Evolutionary conservation across 2,329 filamentous ascomycete genomes (phyloP).

Genomic region (Bipolaris zeicola): DNA sequence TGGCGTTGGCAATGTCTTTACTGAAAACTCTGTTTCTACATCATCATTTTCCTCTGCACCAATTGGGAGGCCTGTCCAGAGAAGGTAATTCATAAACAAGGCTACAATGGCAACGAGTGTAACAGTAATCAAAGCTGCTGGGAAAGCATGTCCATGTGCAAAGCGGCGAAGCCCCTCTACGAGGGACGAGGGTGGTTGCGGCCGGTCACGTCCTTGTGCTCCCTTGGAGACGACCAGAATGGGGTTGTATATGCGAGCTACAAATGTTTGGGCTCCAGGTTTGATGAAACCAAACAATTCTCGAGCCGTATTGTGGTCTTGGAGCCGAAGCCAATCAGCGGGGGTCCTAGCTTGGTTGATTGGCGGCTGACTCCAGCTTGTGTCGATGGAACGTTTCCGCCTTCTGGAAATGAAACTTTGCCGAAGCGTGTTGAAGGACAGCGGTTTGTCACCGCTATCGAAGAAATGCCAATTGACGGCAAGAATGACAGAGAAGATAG

Average conservation of each 20-base stretch:
- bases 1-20: constrained; percentile 65
- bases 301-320: constrained; percentile 77
- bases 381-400: constrained; percentile 21
- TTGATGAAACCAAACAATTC: constrained; percentile 80
- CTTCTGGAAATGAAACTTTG: constrained; percentile 31
- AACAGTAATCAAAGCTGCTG: constrained; percentile 67
- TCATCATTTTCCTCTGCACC: constrained; percentile 54
- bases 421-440: constrained; percentile 33
- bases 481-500: constrained; percentile 73
- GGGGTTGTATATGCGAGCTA: constrained; percentile 76
- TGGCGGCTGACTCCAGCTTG: constrained; percentile 54
- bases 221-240: constrained; percentile 73
- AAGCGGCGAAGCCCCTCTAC: constrained; percentile 57
- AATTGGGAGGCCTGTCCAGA: constrained; percentile 66
- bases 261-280: constrained; percentile 71
- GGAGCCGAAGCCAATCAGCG: constrained; percentile 74
- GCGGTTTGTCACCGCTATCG: constrained; percentile 57
- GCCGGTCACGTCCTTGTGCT: constrained; percentile 66
- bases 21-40: constrained; percentile 60
- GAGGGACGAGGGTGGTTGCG: constrained; percentile 56
- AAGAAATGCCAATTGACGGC: constrained; percentile 81
- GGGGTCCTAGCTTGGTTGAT: constrained; percentile 79
- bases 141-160: constrained; percentile 69
- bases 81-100: constrained; percentile 73
- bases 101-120: constrained; percentile 68